Conservation (phyloP, 257 asterid species). For the Scutellaria barbata region DNA sequence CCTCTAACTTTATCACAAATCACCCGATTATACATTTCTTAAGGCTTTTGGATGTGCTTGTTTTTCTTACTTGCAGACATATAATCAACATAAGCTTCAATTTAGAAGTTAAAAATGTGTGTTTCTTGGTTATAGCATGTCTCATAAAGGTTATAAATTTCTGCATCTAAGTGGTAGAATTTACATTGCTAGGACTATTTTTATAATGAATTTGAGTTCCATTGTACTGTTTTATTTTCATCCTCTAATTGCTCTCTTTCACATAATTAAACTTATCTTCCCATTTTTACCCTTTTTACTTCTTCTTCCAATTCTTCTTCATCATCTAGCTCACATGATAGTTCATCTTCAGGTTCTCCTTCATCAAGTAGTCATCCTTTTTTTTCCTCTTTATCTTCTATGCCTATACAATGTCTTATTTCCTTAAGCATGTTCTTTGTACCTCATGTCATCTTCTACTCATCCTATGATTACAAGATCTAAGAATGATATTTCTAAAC, state of each 20-base stretch:
- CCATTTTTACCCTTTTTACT: neutral
- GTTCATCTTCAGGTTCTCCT: too few species aligned
- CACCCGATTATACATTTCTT: neutral
- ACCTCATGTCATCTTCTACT: too few species aligned
- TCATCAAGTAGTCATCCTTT: too few species aligned
- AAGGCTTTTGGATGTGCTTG: neutral
- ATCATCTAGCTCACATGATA: too few species aligned
- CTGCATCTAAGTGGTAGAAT: neutral
- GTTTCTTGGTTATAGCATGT: neutral
- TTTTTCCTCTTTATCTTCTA: too few species aligned
- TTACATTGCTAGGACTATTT: neutral
- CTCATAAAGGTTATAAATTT: neutral
- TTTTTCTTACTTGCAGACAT: neutral
- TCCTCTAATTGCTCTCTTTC: too few species aligned
- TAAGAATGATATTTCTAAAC: neutral
- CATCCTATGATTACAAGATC: neutral
- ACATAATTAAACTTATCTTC: too few species aligned
- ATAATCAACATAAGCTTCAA: too few species aligned
- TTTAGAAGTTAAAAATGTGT: neutral
- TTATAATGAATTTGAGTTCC: neutral
- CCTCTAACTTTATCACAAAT: neutral
- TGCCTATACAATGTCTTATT: too few species aligned
- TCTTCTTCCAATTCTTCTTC: neutral
- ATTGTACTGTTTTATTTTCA: too few species aligned
- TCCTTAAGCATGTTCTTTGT: too few species aligned